phyloP scores from a whole-genome alignment of 176 grass and related monocot species.

The Tillandsia fasciculata region DNA sequence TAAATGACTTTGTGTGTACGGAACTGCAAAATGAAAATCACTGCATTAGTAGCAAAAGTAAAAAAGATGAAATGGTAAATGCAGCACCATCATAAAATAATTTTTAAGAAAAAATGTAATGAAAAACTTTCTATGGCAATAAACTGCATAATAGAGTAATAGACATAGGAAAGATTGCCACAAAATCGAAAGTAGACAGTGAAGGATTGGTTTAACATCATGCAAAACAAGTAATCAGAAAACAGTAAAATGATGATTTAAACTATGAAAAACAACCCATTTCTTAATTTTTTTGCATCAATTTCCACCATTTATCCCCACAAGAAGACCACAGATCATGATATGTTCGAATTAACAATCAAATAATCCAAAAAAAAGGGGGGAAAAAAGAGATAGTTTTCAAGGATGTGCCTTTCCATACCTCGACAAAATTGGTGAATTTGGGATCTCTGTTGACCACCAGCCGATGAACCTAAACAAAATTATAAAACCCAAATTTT shows the following conservation, averaged over 20 bases:
- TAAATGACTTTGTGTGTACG: conserved; percentile 98
- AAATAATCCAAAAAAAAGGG: background rate
- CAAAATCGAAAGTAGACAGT: no score
- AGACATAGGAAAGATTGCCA: no score
- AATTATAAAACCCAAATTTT: conserved; percentile 5
- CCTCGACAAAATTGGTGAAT: conserved; percentile 99
- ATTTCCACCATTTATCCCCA: background rate
- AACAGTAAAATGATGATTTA: no score
- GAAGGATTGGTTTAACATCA: no score
- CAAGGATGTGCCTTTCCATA: conserved; percentile 24
- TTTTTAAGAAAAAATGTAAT: background rate
- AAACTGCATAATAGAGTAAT: background rate
- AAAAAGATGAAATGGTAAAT: conserved; percentile 4
- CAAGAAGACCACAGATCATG: background rate
- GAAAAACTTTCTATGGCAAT: background rate
- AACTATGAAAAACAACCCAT: no score
- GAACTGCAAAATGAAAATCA: conserved; percentile 33
- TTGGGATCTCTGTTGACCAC: conserved; percentile 96
- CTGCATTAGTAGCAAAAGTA: background rate
- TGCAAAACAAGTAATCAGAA: no score
- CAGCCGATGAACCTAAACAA: conserved; percentile 65
- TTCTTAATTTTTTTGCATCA: background rate
- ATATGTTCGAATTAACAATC: background rate
- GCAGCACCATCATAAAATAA: background rate
- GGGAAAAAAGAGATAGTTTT: background rate